A percentile compares a stretch with the other conserved stretches of the same genome.
These are phyloP conservation scores for Populus trichocarpa DNA, from an alignment of 441 rosid species.

Conservation along the genomic window DNA sequence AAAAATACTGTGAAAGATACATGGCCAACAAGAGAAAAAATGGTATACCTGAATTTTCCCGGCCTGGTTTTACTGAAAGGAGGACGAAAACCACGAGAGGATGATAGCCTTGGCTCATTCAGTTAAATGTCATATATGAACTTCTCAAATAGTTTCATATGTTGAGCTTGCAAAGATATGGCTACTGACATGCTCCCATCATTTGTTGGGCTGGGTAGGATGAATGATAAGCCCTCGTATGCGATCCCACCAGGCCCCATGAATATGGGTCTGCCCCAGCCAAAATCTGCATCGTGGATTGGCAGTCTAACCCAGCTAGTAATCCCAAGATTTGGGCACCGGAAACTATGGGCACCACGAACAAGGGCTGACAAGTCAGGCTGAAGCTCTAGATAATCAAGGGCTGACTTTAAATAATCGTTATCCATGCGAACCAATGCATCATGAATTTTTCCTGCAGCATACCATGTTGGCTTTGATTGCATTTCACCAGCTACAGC, in stretches of 20 bases:
- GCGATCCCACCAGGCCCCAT: constrained; percentile 99
- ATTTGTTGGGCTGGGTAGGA: constrained; percentile 69
- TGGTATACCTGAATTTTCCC: constrained; percentile 17
- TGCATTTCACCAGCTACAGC: constrained; percentile 67
- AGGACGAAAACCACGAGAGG: not conserved
- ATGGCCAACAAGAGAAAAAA: constrained; percentile 3
- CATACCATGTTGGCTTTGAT: constrained; percentile 84
- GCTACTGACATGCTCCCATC: constrained; percentile 92
- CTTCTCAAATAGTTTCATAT: constrained; percentile 87
- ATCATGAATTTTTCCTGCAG: constrained; percentile 74
- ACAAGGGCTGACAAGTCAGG: constrained; percentile 82
- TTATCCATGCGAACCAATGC: constrained; percentile 80
- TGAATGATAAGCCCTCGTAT: constrained; percentile 81
- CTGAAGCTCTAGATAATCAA: constrained; percentile 90
- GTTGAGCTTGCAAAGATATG: constrained; percentile 72
- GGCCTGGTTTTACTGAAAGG: not conserved
- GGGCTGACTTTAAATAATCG: constrained; percentile 85
- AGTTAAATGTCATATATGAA: constrained; percentile 54
- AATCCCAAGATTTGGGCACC: constrained; percentile 88
- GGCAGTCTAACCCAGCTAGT: constrained; percentile 97
- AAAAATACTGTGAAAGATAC: not conserved
- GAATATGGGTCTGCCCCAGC: constrained; percentile 96
- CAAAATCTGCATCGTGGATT: constrained; percentile 93
- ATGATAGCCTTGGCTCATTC: not conserved
- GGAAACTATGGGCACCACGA: constrained; percentile 88